phyloP scores from a whole-genome alignment of 2,329 filamentous ascomycete species.

The Colletotrichum ledebouriae region DNA sequence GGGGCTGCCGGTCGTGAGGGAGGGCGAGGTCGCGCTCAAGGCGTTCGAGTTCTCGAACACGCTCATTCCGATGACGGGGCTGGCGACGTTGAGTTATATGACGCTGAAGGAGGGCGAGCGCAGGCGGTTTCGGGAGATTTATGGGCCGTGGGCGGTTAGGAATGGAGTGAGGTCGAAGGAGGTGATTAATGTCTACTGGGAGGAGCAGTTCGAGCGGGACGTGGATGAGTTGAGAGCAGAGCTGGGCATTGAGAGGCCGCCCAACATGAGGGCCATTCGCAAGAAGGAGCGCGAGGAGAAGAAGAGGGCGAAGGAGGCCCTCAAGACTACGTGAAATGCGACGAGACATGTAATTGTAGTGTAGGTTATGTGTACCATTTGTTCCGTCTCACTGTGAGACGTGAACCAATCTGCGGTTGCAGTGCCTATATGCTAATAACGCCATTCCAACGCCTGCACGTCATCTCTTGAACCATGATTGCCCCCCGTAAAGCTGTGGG shows the following conservation, averaged over 20 bases:
- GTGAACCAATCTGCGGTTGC: constrained; percentile 31
- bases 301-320: constrained; percentile 70
- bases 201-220: constrained; percentile 89
- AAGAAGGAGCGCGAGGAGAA: constrained; percentile 77
- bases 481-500: not conserved
- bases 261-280: constrained; percentile 85
- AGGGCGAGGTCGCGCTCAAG: constrained; percentile 97
- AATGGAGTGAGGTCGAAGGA: constrained; percentile 85
- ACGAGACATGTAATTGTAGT: constrained; percentile 22
- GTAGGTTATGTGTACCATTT: constrained; percentile 29
- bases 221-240: constrained; percentile 80
- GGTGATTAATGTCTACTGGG: constrained; percentile 97
- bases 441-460: constrained; percentile 37
- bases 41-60: constrained; percentile 98
- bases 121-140: constrained; percentile 77
- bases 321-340: not conserved
- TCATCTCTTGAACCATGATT: not conserved
- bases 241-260: constrained; percentile 88
- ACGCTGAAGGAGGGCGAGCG: constrained; percentile 88
- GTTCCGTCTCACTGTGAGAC: constrained; percentile 13
- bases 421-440: constrained; percentile 29
- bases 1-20: constrained; percentile 89
- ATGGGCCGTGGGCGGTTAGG: constrained; percentile 90
- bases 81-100: constrained; percentile 87
- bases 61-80: constrained; percentile 91